A percentile compares a stretch with the other conserved stretches of the same genome.
Evolutionary conservation across 192 early-diverging fungal species (phyloP).

Genomic region (Backusella mclennaniae): DNA sequence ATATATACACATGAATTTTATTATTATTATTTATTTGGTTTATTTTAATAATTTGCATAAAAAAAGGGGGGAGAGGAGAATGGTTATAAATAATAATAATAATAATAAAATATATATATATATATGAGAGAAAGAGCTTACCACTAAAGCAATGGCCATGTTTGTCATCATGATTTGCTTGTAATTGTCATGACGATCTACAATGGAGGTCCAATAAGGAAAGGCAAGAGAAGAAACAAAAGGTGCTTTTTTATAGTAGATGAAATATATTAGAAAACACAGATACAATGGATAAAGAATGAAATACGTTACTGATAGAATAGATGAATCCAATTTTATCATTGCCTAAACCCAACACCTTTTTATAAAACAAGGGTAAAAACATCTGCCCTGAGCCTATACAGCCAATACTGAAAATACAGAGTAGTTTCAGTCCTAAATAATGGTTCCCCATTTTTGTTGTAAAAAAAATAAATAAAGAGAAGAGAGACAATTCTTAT

Average conservation of each 20-base stretch:
- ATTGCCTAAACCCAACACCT: slow-evolving; percentile 14
- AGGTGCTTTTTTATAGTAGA: neutral
- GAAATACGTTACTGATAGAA: slow-evolving; percentile 18
- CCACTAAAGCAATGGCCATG: slow-evolving; percentile 14
- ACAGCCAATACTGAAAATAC: slow-evolving; percentile 29
- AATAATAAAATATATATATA: too few relatives aligned
- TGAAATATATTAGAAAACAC: neutral
- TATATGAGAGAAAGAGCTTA: neutral
- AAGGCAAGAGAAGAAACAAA: slow-evolving; percentile 26
- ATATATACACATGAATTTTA: neutral
- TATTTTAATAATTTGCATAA: neutral
- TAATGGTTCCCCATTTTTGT: neutral
- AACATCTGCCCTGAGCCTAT: slow-evolving; percentile 16
- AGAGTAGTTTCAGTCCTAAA: slow-evolving; percentile 18
- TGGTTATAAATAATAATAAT: too few relatives aligned
- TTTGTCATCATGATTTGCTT: slow-evolving; percentile 24
- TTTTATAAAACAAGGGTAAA: slow-evolving; percentile 24
- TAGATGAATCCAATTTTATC: slow-evolving; percentile 28
- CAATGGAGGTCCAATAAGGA: slow-evolving; percentile 23
- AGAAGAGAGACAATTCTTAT: neutral
- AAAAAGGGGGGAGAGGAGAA: neutral
- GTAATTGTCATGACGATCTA: slow-evolving; percentile 13
- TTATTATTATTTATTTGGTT: neutral
- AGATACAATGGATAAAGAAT: neutral
- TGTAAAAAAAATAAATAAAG: neutral